These are phyloP conservation scores for Cynara cardunculus DNA, from an alignment of 129 eudicot species.

Conservation along the genomic window DNA sequence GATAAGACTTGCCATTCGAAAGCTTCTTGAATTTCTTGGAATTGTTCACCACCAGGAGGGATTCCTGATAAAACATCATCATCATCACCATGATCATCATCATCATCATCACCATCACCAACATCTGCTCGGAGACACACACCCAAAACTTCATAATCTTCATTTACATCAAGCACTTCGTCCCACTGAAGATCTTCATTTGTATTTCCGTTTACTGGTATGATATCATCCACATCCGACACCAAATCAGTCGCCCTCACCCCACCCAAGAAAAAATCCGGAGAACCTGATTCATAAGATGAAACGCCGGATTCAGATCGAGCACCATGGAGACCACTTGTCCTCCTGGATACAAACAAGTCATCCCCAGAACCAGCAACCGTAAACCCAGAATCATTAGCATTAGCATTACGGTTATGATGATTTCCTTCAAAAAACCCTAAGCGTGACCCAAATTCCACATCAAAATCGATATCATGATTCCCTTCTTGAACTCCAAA, in stretches of 20 bases:
- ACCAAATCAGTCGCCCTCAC: slow-evolving; percentile 21
- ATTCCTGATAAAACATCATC: slow-evolving; percentile 36
- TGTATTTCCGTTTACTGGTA: neutral
- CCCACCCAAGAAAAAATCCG: slow-evolving; percentile 28
- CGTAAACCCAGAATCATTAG: slow-evolving; percentile 23
- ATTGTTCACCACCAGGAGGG: slow-evolving; percentile 15
- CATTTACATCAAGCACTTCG: slow-evolving; percentile 46
- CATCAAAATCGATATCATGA: slow-evolving; percentile 24
- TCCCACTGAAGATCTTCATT: slow-evolving; percentile 68
- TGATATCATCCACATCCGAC: slow-evolving; percentile 31
- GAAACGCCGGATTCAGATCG: slow-evolving; percentile 25
- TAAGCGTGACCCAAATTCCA: slow-evolving; percentile 42
- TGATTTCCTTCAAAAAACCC: slow-evolving; percentile 14
- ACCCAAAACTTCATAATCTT: slow-evolving; percentile 45
- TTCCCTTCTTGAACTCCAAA: slow-evolving; percentile 31
- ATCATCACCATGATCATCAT: slow-evolving; percentile 15
- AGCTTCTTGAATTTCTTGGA: slow-evolving; percentile 14
- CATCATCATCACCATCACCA: slow-evolving; percentile 48
- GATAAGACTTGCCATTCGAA: slow-evolving; percentile 54
- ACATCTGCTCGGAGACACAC: slow-evolving; percentile 39
- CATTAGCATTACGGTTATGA: neutral
- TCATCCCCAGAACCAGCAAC: too few relatives aligned
- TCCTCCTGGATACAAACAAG: too few relatives aligned
- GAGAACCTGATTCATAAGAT: neutral
- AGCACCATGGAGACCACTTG: neutral